Base-by-base conservation (phyloP, 116 monocot species). In the Trichopus zeylanicus region DNA sequence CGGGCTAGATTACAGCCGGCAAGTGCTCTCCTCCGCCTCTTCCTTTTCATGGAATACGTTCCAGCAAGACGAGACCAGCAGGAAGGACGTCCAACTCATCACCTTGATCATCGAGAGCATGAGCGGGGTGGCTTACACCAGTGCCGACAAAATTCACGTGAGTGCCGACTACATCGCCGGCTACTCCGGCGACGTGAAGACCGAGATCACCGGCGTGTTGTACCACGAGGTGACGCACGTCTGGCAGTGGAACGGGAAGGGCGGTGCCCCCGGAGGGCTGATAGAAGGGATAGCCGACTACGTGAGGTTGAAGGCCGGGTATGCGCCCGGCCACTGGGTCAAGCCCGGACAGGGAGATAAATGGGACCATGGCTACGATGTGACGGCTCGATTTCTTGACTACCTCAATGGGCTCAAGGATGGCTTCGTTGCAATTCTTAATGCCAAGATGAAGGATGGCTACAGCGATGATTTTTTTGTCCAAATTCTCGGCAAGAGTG, bases 291-390 rank as follows among this genome's bases (percentile, higher is more conserved):
- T 74, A 2, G 67, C 74, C 3, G 74, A 74, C 49, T 74, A 48
- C 30, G 62, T 74, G 47, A 48, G 74, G 56, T 29, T 74, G 13
- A 67, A 67, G 51, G 62, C 74, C 10, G 48, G 48, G 4, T 67
- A 67, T 20, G 61, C 32, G 7, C 62, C 60, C 32, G 15, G 21
- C 10, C 37, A 67, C 26, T 74, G 67, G 74, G 67, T 67, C 51
- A 19, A 67, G 33, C 62, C 62, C 15, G 74, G 74, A 13, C 31
- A 62, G 9, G 74, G 74, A 9, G 15, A 52, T 6, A 19, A 31
- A 6, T 67, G 67, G 74, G 74, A 74, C 23, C 62, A 74, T 22
- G 74, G 74, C 6, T 74, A 74, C n/a, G 74, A 62, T 24, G 67
- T 74, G 0, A 74, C 74, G 9, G 74, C 74, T 3, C 12, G 55